Percentiles rank a stretch among this genome's conserved stretches.
Conservation (phyloP, 2,329 filamentous ascomycete genomes). For the Penicillium verrucosum region DNA sequence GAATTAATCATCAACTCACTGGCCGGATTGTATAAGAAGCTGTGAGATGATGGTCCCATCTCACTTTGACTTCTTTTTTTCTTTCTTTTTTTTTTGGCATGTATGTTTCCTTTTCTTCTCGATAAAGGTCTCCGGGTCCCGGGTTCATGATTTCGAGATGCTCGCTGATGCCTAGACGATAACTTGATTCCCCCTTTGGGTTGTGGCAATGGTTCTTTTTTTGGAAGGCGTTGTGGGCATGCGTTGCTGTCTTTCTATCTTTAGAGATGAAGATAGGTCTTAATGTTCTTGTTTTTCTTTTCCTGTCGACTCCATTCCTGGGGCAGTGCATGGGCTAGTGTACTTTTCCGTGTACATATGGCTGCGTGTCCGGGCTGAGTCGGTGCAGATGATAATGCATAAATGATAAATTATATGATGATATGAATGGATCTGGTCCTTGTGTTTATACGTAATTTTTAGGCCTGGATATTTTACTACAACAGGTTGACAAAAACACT, state of each 20-base stretch:
- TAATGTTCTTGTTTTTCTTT: neutral
- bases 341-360: neutral
- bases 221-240: neutral
- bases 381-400: neutral
- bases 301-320: neutral
- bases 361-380: neutral
- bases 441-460: too few species aligned
- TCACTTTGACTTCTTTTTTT: neutral
- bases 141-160: neutral
- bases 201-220: neutral
- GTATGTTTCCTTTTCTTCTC: neutral
- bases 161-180: neutral
- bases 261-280: neutral
- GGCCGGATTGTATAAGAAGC: neutral
- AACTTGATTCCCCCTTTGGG: constrained; percentile 7
- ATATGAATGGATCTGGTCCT: neutral
- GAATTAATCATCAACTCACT: neutral
- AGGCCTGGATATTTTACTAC: neutral
- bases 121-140: neutral
- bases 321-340: neutral
- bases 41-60: neutral
- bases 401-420: neutral
- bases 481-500: neutral
- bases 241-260: neutral
- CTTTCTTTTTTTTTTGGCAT: neutral